Base-by-base conservation (phyloP, 768 basidiomycete genomes). In the Epithele typhae region DNA sequence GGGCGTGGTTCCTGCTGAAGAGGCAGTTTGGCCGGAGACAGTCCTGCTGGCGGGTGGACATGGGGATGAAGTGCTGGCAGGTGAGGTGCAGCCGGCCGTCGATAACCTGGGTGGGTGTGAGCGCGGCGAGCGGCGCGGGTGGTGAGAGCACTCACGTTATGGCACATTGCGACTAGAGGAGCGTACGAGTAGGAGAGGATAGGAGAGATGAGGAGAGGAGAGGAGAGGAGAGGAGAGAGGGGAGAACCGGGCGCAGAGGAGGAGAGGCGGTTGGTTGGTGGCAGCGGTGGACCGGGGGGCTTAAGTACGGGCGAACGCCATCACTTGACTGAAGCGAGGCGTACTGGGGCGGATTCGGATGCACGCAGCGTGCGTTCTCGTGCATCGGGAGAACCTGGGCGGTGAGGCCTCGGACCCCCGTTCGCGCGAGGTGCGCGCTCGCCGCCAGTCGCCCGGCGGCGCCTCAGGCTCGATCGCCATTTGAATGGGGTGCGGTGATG, bases 21-120 rank as follows among this genome's bases (percentile, higher is more conserved):
- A 87, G 63, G 64, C 87, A 89, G 54, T 82, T 77, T 3, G 68
- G 59, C 50, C 70, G 69, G 37, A 78, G 62, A 55, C 87, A 89
- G 59, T 89, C 87, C 57, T 84, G 77, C 39, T 75, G 64, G 45
- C 72, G 76, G 17, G 85, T 85, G 36, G 82, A 77, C 78, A 89
- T 83, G 43, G 78, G 75, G 48, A 79, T 68, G 63, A 89, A 88
- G 63, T 88, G 85, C 8, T 78, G 75, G 64, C 87, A 89, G 43
- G 65, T 62, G 14, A 79, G 78, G 67, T 87, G 77, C 64, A 72
- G 85, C 54, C 84, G 79, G 45, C 87, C 87, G 61, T 89, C 87
- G 49, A 87, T 80, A 53, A 89, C 74, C 86, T 89, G 55, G 36
- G n/a, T 23, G 18, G 19, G 25, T 25, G 23, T 46, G 33, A 45